Evolutionary conservation across 2,329 filamentous ascomycete species (phyloP).

Genomic region (Trichophyton benhamiae): DNA sequence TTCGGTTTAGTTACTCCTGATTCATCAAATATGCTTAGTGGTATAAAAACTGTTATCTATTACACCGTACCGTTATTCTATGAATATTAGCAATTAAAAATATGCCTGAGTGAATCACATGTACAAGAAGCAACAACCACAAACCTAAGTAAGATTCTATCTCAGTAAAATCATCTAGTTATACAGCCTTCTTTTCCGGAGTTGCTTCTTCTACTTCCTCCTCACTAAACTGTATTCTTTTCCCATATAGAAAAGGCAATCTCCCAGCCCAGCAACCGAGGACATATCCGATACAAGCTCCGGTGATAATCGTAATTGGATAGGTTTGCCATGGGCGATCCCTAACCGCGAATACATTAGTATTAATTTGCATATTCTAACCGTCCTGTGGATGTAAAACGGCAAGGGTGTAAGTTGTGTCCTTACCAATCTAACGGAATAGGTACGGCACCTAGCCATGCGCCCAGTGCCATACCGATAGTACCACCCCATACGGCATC

Average conservation of each 20-base stretch:
- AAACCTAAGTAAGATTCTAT: background rate
- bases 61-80: background rate
- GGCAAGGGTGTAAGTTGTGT: background rate
- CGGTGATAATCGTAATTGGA: slow-evolving; percentile 81
- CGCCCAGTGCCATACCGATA: slow-evolving; percentile 65
- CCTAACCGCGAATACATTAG: slow-evolving; percentile 24
- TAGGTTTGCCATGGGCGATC: slow-evolving; percentile 98
- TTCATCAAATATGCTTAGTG: background rate
- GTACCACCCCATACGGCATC: slow-evolving; percentile 77
- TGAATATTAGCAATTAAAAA: background rate
- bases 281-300: slow-evolving; percentile 66
- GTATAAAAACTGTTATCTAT: background rate
- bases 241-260: slow-evolving; percentile 24
- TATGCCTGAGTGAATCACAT: background rate
- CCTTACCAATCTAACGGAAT: slow-evolving; percentile 86
- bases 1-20: background rate
- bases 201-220: slow-evolving; percentile 2
- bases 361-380: background rate
- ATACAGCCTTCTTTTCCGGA: background rate
- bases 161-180: background rate
- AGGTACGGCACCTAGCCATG: slow-evolving; percentile 86
- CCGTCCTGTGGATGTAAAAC: background rate
- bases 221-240: slow-evolving; percentile 23
- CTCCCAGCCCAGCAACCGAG: slow-evolving; percentile 40
- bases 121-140: background rate